These are phyloP conservation scores for Trichosporon sp. DNA, from an alignment of 1,284 basidiomycete genomes.

Conservation along the genomic window DNA sequence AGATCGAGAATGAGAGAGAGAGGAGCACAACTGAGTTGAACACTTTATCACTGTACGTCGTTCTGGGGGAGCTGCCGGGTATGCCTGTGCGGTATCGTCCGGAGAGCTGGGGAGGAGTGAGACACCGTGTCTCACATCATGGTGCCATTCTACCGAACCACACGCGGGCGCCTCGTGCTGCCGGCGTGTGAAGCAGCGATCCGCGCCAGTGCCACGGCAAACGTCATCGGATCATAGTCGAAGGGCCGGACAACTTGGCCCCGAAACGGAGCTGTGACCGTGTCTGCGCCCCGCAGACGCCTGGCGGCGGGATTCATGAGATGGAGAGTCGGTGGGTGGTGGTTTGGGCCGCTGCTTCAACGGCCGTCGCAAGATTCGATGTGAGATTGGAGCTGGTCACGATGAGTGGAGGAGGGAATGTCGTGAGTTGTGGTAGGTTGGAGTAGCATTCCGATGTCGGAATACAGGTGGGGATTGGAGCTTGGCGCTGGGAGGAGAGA, in stretches of 20 bases:
- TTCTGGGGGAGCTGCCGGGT: background rate
- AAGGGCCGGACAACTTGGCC: too few species aligned
- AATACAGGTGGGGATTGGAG: background rate
- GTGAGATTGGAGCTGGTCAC: background rate
- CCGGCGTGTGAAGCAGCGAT: background rate
- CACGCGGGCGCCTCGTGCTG: background rate
- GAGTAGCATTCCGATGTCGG: background rate
- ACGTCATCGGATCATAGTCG: too few species aligned
- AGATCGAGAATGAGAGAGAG: background rate
- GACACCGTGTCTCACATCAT: background rate
- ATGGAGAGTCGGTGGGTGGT: background rate
- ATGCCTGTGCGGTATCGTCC: background rate
- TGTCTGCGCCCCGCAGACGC: too few species aligned
- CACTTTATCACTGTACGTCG: conserved; percentile 3
- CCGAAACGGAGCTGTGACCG: too few species aligned
- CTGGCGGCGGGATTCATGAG: background rate
- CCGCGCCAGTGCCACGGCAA: too few species aligned
- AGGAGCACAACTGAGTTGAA: background rate
- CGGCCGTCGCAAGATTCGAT: background rate
- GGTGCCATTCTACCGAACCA: background rate
- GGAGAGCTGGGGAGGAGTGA: background rate
- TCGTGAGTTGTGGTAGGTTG: background rate
- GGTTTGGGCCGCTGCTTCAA: background rate
- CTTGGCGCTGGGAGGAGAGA: background rate
- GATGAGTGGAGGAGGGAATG: conserved; percentile 17